Base-by-base conservation (phyloP, 1,284 basidiomycete species). In the Microbotryum saponariae region DNA sequence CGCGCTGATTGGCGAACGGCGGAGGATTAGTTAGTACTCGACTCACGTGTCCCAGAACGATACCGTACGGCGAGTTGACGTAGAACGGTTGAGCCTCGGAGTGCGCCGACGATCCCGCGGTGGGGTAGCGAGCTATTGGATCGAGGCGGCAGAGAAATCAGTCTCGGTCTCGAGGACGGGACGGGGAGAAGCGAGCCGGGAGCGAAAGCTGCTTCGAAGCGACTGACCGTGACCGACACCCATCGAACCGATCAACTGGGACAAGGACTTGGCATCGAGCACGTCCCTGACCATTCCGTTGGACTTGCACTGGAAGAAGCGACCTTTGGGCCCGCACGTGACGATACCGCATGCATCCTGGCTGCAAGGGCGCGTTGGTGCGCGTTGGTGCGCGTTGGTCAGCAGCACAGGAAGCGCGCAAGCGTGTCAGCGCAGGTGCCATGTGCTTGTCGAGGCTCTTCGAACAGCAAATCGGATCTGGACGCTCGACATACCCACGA, bases 21-120 rank as follows among this genome's bases (percentile, higher is more conserved):
- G 21, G 25, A 42, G 31, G 27, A 33, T 23, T 20, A 21, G 29
- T 23, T 20, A 21, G 29, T 12, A 18, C 37, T 16, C 20, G 10
- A 79, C 88, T 70, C 74, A 92, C 92, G 81, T 99, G 96, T 42
- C 91, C 94, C 75, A 99, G 89, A 63, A 93, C 91, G 74, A 99
- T 97, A 61, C 96, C 96, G 75, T 96, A 97, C 10, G 96, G 96
- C 23, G 91, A 94, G 80, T 98, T 98, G 72, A 99, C 96, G 76
- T 99, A 99, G 82, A 99, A 99, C 2, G 96, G 96, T 75, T 99
- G 96, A 6, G 96, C 93, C 76, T 99, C 96, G n/a, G 93, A 87
- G 71, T 97, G 88, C 62, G 92, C 89, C 59, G 92, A 96, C 73
- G 90, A 92, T 58, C 96, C 96, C 58, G 96, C 96, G 65, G 96